A percentile compares a stretch with the other conserved stretches of the same genome.
phyloP scores from a whole-genome alignment of 805 yeast species.

The Yarrowia sp. region DNA sequence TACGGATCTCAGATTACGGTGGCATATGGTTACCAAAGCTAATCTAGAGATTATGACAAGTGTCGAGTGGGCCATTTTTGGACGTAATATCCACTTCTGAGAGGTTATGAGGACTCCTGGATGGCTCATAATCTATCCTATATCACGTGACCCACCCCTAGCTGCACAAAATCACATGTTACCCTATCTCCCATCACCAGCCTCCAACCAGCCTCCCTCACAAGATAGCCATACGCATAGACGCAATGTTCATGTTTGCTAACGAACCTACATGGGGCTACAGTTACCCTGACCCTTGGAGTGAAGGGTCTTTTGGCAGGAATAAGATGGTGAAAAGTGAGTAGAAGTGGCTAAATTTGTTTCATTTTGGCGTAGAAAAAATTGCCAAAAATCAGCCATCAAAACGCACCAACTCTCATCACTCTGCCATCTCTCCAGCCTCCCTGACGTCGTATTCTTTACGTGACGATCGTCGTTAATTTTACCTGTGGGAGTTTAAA shows the following conservation, averaged over 20 bases:
- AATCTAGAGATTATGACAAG: not conserved
- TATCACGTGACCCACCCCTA: not conserved
- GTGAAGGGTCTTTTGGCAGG: too few relatives aligned
- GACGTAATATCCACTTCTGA: too few relatives aligned
- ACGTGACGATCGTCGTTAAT: slow-evolving; percentile 4
- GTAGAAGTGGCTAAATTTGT: too few relatives aligned
- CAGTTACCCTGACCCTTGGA: slow-evolving; percentile 3
- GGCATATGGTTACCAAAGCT: not conserved
- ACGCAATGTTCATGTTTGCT: slow-evolving; percentile 34
- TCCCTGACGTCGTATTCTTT: not conserved
- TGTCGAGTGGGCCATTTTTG: too few relatives aligned
- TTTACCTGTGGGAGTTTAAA: slow-evolving; percentile 15
- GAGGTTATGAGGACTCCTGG: not conserved
- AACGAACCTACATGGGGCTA: not conserved
- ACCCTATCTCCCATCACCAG: slow-evolving; percentile 8
- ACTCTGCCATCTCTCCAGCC: not conserved
- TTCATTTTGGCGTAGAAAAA: too few relatives aligned
- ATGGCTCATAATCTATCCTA: not conserved
- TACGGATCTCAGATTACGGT: slow-evolving; percentile 20
- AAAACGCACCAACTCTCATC: not conserved
- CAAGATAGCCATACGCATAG: slow-evolving; percentile 21
- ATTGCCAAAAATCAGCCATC: too few relatives aligned
- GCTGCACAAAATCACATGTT: slow-evolving; percentile 5
- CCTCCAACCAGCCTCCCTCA: slow-evolving; percentile 7
- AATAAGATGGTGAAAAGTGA: too few relatives aligned